Conservation (phyloP, 305 asterid genomes). For the Fraxinus angustifolia region DNA sequence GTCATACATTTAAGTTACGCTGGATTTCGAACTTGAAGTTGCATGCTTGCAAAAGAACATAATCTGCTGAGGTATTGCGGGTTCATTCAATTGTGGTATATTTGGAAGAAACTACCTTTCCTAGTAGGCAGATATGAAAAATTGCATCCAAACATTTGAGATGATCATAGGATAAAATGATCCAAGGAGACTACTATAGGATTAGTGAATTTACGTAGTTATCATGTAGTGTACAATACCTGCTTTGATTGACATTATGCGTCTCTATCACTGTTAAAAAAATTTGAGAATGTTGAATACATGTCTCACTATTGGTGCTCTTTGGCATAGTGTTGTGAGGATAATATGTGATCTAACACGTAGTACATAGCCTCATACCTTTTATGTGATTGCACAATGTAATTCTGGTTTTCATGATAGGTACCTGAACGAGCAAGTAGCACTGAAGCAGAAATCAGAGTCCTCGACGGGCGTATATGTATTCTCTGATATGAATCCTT, state of each 20-base stretch:
- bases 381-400: background rate
- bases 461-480: constrained; percentile 55
- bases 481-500: constrained; percentile 94
- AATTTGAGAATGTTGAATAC: background rate
- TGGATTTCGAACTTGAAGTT: background rate
- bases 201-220: background rate
- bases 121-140: background rate
- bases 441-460: constrained; percentile 1
- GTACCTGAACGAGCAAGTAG: constrained; percentile 12
- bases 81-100: background rate
- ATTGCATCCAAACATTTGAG: background rate
- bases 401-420: background rate
- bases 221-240: background rate
- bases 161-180: background rate
- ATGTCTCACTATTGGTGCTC: background rate
- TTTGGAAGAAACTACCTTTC: background rate
- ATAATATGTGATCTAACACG: background rate
- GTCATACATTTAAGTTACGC: background rate
- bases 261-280: background rate
- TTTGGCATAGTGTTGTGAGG: background rate
- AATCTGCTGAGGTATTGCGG: background rate
- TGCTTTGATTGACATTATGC: background rate
- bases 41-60: background rate
- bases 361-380: background rate
- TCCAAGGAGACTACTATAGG: background rate